Conservation (phyloP, 1,139 yeast species). For the Yamadazyma aaseri region DNA sequence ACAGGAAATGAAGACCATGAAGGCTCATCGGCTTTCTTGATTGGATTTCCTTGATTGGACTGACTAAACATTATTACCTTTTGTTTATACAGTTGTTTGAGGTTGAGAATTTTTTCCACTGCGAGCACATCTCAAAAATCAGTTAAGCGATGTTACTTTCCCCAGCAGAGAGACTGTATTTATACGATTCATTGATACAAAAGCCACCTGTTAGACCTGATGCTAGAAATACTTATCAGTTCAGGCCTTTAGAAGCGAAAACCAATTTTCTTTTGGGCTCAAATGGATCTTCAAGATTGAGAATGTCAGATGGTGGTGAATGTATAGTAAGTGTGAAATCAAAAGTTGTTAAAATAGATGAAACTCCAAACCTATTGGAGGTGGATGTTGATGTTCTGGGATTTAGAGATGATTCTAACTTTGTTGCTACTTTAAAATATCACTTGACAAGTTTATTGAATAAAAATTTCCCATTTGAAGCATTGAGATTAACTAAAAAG, state of each 20-base stretch:
- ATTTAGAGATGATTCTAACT: slow-evolving; percentile 65
- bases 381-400: slow-evolving; percentile 79
- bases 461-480: slow-evolving; percentile 46
- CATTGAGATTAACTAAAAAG: slow-evolving; percentile 63
- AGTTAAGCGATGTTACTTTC: slow-evolving; percentile 82
- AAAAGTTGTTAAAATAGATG: slow-evolving; percentile 64
- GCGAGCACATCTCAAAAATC: not conserved
- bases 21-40: slow-evolving; percentile 24
- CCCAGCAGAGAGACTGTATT: slow-evolving; percentile 80
- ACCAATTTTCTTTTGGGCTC: slow-evolving; percentile 81
- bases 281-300: slow-evolving; percentile 87
- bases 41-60: slow-evolving; percentile 2
- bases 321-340: slow-evolving; percentile 88
- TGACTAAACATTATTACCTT: slow-evolving; percentile 6
- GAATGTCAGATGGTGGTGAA: slow-evolving; percentile 87
- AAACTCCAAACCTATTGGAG: slow-evolving; percentile 50
- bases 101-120: no score
- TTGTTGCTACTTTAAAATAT: slow-evolving; percentile 57
- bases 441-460: slow-evolving; percentile 47
- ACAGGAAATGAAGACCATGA: slow-evolving; percentile 53
- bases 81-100: no score
- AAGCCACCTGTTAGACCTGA: slow-evolving; percentile 77
- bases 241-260: slow-evolving; percentile 81
- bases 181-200: slow-evolving; percentile 67
- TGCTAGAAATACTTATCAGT: slow-evolving; percentile 69